A percentile compares a stretch with the other conserved stretches of the same genome.
phyloP scores from a whole-genome alignment of 148 eudicot genomes.

The Rhododendron vialii region DNA sequence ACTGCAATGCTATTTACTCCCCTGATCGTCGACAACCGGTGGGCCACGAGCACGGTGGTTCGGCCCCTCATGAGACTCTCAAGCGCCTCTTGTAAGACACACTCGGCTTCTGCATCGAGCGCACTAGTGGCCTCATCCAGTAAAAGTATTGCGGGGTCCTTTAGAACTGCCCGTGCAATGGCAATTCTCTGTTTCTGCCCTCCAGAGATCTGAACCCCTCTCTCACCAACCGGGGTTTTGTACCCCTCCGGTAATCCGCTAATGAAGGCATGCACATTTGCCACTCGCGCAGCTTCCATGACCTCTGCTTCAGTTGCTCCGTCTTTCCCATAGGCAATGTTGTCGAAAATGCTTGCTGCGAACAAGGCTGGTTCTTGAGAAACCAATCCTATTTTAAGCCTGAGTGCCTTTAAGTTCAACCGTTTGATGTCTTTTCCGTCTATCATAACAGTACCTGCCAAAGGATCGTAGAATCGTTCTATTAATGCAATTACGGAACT shows the following conservation, averaged over 20 bases:
- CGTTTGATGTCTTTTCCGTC: constrained; percentile 87
- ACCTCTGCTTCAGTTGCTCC: constrained; percentile 94
- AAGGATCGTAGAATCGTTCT: constrained; percentile 87
- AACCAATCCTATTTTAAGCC: constrained; percentile 77
- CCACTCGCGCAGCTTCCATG: constrained; percentile 78
- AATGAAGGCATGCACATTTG: constrained; percentile 81
- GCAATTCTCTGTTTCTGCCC: constrained; percentile 96
- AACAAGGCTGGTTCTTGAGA: constrained; percentile 97
- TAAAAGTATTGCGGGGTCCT: constrained; percentile 75
- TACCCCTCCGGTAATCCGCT: constrained; percentile 90
- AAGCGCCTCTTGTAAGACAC: constrained; percentile 87
- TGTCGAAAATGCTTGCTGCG: constrained; percentile 82
- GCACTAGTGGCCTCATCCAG: constrained; percentile 97
- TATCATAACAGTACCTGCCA: constrained; percentile 77
- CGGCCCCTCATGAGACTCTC: constrained; percentile 95
- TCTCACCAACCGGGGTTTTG: constrained; percentile 81
- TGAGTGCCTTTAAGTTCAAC: constrained; percentile 63
- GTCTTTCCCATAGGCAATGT: constrained; percentile 89
- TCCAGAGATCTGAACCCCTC: constrained; percentile 94
- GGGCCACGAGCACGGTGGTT: constrained; percentile 84
- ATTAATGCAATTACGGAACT: constrained; percentile 85
- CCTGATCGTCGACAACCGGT: constrained; percentile 79
- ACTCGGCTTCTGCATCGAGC: constrained; percentile 87
- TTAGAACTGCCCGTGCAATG: constrained; percentile 84
- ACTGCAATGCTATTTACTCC: constrained; percentile 83